Evolutionary conservation across 495 filamentous ascomycete genomes (phyloP).

Genomic region (Penicillium alfredii): DNA sequence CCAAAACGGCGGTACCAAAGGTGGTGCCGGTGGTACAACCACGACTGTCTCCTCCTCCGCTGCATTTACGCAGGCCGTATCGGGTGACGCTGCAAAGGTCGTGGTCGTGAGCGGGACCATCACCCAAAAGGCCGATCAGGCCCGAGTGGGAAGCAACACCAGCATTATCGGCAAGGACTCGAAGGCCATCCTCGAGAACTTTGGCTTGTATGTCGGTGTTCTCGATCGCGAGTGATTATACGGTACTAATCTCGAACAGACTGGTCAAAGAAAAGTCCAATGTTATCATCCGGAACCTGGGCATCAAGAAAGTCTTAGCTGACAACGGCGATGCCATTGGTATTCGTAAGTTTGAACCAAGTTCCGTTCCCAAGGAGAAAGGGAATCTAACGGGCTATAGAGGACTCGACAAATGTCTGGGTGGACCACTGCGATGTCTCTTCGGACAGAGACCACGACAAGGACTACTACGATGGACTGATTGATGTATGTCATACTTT

Average conservation of each 20-base stretch:
- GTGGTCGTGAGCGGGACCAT: slow-evolving; percentile 46
- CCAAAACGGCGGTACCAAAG: slow-evolving; percentile 51
- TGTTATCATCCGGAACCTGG: slow-evolving; percentile 60
- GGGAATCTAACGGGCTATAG: slow-evolving; percentile 7
- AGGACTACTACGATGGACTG: slow-evolving; percentile 65
- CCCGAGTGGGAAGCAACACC: slow-evolving; percentile 49
- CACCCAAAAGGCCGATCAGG: slow-evolving; percentile 34
- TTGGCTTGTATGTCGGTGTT: slow-evolving; percentile 24
- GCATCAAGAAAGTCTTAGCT: slow-evolving; percentile 52
- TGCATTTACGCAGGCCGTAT: slow-evolving; percentile 45
- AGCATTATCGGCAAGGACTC: slow-evolving; percentile 44
- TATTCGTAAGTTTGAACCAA: slow-evolving; percentile 34
- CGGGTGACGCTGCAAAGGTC: slow-evolving; percentile 38
- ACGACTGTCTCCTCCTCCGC: slow-evolving; percentile 54
- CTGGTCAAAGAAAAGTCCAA: slow-evolving; percentile 47
- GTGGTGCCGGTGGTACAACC: slow-evolving; percentile 52
- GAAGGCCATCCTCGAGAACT: slow-evolving; percentile 24
- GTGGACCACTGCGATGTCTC: slow-evolving; percentile 64
- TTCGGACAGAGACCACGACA: slow-evolving; percentile 48
- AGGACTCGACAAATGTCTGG: slow-evolving; percentile 56
- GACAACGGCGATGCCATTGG: slow-evolving; percentile 55
- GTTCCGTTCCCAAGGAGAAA: neutral
- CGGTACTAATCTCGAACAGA: slow-evolving; percentile 8
- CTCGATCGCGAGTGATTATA: neutral
- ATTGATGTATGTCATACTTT: slow-evolving; percentile 55